Base-by-base conservation (phyloP, 768 basidiomycete species). In the Hemileccinum impolitum region DNA sequence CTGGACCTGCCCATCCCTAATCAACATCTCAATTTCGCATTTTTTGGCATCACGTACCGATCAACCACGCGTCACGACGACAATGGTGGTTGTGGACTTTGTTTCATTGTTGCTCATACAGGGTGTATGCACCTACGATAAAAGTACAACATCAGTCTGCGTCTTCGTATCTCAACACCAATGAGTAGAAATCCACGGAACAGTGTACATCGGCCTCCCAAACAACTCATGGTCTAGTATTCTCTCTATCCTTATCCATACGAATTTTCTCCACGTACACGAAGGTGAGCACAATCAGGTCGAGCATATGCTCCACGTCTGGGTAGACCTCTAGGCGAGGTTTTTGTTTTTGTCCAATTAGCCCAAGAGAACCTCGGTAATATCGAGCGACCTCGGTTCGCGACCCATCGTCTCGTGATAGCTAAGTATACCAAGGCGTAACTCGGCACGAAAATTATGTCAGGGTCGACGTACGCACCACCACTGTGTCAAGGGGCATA, bases 231-330 rank as follows among this genome's bases (percentile, higher is more conserved):
- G 19, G 18, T 30, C 42, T 45, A 0, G 12, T 28, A 21, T 12
- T 49, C 21, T 48, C 37, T 12, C 35, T 31, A 14, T 65, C 63
- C 38, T 59, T 64, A 31, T 64, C 57, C 54, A 52, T 55, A 30
- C 61, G 60, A 4, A 66, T 18, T 43, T 68, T 68, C 44, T 68
- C 64, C n/a, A 66, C 61, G 35, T 64, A 67, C 19, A 68, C 57
- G 19, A 67, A 68, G 1, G 65, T 68, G 17, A 66, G 53, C 7
- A 67, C 25, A 21, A 68, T 39, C 30, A 58, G 26, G 52, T 66
- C 64, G 21, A 66, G 49, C 51, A 67, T 66, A 14, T 53, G 57
- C 39, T 52, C 53, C 36, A 58, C 53, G 4, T 36, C 43, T 6
- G 60, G 47, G 47, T 57, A 37, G 19, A 66, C 19, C 14, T 56